These are phyloP conservation scores for Aspergillus tubingensis DNA, from an alignment of 2,329 filamentous ascomycete genomes.

Conservation along the genomic window DNA sequence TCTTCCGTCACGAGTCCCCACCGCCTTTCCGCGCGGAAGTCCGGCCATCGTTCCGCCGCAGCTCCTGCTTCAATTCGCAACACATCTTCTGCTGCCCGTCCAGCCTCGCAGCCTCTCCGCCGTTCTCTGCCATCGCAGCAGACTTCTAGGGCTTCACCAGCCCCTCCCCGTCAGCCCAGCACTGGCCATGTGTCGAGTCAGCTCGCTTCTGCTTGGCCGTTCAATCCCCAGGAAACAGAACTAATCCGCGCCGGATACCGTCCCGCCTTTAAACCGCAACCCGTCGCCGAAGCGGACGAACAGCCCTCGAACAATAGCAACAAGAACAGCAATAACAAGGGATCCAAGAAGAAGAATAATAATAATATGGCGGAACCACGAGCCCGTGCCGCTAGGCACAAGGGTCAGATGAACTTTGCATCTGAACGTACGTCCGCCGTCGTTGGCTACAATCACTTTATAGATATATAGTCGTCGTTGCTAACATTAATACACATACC, in stretches of 20 bases:
- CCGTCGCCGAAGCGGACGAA: background rate
- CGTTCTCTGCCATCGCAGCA: constrained; percentile 6
- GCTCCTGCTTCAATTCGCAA: constrained; percentile 2
- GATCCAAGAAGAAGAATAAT: constrained; percentile 9
- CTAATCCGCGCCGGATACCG: constrained; percentile 28
- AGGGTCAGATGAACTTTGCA: constrained; percentile 77
- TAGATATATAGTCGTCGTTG: background rate
- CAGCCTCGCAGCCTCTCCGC: background rate
- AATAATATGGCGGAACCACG: constrained; percentile 68
- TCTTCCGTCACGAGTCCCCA: constrained; percentile 15
- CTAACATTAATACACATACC: background rate
- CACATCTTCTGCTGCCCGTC: constrained; percentile 3
- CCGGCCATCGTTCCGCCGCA: constrained; percentile 1
- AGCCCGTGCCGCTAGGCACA: constrained; percentile 75
- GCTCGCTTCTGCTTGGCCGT: constrained; percentile 25
- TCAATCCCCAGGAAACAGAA: constrained; percentile 24
- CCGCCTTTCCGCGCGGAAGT: constrained; percentile 15
- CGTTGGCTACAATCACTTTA: background rate
- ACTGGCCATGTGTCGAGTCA: constrained; percentile 21
- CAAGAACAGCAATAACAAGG: too few species aligned
- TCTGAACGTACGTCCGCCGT: constrained; percentile 59
- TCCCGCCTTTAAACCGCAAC: constrained; percentile 22
- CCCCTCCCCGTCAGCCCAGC: constrained; percentile 8
- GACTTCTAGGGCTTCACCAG: background rate
- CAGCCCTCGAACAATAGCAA: constrained; percentile 10